Base-by-base conservation (phyloP, 306 rosid genomes). In the Cucurbita maxima region DNA sequence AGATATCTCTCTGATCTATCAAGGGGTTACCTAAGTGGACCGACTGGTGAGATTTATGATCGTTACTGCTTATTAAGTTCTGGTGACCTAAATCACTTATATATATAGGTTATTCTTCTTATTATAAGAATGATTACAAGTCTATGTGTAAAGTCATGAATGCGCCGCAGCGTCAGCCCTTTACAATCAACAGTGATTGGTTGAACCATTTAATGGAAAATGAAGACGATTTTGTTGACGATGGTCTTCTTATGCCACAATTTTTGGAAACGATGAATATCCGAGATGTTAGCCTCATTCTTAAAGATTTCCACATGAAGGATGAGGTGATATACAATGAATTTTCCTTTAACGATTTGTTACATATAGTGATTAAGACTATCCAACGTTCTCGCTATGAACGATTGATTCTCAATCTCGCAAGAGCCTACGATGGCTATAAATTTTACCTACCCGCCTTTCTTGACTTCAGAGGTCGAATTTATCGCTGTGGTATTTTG, bases 371-470 rank as follows among this genome's bases (percentile, higher is more conserved):
- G 3, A 2, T 5, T 5, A 37, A 19, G 9, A 5, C 6, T 15
- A 44, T 66, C 5, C 72, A 66, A 14, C 45, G 72, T 15, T 43
- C 72, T 66, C 72, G 72, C 19, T 66, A 66, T 66, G 72, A 66
- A 10, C 4, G 8, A 5, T 66, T 66, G 10, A 37, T 66, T 37
- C 19, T 66, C 30, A 45, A 66, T 66, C 51, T 66, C 1, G 48
- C 47, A 66, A 15, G 6, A 66, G 72, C 54, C 54, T 66, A 66
- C 51, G 51, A 38, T 14, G 72, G 72, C 3, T 66, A 66, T 66
- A 13, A 66, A 8, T 66, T 66, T n/a, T 8, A 66, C 10, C 13
- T 66, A 5, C 72, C 72, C 7, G 72, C 72, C 22, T 66, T 66
- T 45, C 37, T 66, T 1, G 72, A 37, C 72, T 66, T 66, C 51